Evolutionary conservation across 2,329 filamentous ascomycete species (phyloP), one percentile per base, ranked within the genome.

Genomic region (Parafenestella ontariensis): DNA sequence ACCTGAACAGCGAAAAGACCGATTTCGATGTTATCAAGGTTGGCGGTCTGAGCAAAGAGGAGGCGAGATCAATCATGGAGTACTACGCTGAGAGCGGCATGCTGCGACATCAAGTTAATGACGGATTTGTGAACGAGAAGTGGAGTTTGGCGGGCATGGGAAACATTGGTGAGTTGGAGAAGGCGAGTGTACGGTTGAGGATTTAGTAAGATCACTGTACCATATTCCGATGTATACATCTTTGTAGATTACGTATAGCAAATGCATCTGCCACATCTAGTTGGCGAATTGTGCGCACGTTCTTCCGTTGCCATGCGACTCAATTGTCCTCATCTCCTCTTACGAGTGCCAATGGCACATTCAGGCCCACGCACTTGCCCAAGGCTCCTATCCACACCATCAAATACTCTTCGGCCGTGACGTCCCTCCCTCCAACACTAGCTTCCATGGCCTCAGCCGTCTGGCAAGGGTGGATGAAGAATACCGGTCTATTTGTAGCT

Each of bases 401-500:
- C 69, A 98, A 82, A 79, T 98, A 98, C 66, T 88, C 82, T 67
- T 87, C 73, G 5, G 80, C 75, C 17, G 65, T 76, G 40, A 80
- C 61, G n/a, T 68, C 58, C 52, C 64, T 49, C 46, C 63, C 44
- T 4, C 68, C 66, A 13, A 74, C 68, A 76, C 72, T 82, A 79
- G 71, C 81, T 64, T 81, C 81, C 84, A 98, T 90, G 47, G 90
- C 90, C 61, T 94, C 89, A 51, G 89, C 90, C 8, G 95, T 90
- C 73, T 91, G 86, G 77, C 95, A 98, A 21, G 95, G 94, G 78
- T 99, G 95, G 65, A 98, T 84, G 76, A 96, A 97, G 76, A 94
- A 97, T 45, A 87, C 85, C 36, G 92, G 91, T 54, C 88, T 76
- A 48, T 89, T 89, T 53, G 87, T 91, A 54, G 90, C 77, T 47